Percentiles rank a stretch among this genome's conserved stretches.
These are phyloP conservation scores for Wickerhamiella musiphila DNA, from an alignment of 805 yeast species.

Conservation along the genomic window DNA sequence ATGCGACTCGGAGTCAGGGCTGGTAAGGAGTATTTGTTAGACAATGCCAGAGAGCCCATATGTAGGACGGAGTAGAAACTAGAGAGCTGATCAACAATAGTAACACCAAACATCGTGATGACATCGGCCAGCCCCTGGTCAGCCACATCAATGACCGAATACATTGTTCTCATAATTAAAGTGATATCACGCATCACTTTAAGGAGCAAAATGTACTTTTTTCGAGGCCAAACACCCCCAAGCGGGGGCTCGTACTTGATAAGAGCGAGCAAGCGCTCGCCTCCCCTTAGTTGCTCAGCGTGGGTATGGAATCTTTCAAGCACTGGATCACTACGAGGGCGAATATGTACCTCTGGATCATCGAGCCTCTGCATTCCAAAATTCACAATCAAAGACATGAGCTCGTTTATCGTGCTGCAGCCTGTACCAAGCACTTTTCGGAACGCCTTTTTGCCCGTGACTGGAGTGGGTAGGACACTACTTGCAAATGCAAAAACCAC, in stretches of 20 bases:
- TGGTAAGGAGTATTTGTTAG: conserved; percentile 19
- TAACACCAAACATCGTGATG: conserved; percentile 18
- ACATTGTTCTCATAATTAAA: conserved; percentile 16
- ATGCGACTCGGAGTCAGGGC: conserved; percentile 19
- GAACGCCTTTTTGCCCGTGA: conserved; percentile 19
- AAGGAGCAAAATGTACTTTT: conserved; percentile 18
- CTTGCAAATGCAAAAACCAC: conserved; percentile 19
- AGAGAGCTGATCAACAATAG: conserved; percentile 14
- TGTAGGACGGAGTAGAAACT: conserved; percentile 18
- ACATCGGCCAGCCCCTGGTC: conserved; percentile 12
- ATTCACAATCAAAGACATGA: conserved; percentile 18
- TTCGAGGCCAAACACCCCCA: conserved; percentile 20
- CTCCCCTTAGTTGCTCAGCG: too few species aligned
- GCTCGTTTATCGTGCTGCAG: conserved; percentile 15
- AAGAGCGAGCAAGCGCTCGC: not conserved
- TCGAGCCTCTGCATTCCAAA: conserved; percentile 17
- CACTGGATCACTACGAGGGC: conserved; percentile 13
- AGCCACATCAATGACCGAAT: conserved; percentile 14
- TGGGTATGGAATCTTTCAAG: conserved; percentile 2
- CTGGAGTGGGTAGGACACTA: conserved; percentile 19
- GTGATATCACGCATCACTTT: conserved; percentile 15
- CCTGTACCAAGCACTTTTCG: conserved; percentile 16
- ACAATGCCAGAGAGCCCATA: conserved; percentile 19
- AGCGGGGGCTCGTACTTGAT: conserved; percentile 22
- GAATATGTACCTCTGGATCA: conserved; percentile 12